These are phyloP conservation scores for Globisporangium acanthophoron DNA, from an alignment of 352 stramenopile species.

Conservation along the genomic window DNA sequence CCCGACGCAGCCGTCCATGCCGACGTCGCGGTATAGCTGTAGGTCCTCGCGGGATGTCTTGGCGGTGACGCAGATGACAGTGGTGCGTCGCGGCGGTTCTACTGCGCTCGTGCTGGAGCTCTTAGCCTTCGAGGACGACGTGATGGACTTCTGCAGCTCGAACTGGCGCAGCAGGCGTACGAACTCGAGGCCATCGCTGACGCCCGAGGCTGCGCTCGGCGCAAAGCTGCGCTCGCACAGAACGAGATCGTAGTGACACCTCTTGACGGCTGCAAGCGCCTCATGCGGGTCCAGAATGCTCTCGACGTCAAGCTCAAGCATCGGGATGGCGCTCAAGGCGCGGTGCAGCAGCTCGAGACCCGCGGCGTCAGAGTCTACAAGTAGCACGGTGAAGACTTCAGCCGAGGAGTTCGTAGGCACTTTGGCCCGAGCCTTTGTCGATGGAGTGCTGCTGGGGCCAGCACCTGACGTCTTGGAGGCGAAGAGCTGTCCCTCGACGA, in stretches of 20 bases:
- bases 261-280: constrained; percentile 42
- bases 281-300: constrained; percentile 50
- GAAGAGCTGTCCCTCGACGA: constrained; percentile 44
- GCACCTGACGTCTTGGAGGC: background rate
- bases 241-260: constrained; percentile 74
- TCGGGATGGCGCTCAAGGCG: constrained; percentile 16
- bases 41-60: constrained; percentile 65
- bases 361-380: constrained; percentile 31
- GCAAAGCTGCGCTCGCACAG: constrained; percentile 73
- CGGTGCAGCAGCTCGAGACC: constrained; percentile 33
- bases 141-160: constrained; percentile 57
- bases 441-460: background rate
- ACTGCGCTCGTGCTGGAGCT: background rate
- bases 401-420: background rate
- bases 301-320: constrained; percentile 37
- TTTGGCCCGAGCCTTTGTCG: background rate
- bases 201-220: background rate
- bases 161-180: constrained; percentile 68
- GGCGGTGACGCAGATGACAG: constrained; percentile 71
- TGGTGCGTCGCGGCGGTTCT: constrained; percentile 20
- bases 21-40: constrained; percentile 81
- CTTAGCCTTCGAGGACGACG: background rate
- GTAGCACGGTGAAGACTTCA: constrained; percentile 13
- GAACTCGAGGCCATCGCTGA: constrained; percentile 72
- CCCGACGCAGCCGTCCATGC: constrained; percentile 90